phyloP scores from a whole-genome alignment of 2,329 filamentous ascomycete species.

The Diplodia mutila region DNA sequence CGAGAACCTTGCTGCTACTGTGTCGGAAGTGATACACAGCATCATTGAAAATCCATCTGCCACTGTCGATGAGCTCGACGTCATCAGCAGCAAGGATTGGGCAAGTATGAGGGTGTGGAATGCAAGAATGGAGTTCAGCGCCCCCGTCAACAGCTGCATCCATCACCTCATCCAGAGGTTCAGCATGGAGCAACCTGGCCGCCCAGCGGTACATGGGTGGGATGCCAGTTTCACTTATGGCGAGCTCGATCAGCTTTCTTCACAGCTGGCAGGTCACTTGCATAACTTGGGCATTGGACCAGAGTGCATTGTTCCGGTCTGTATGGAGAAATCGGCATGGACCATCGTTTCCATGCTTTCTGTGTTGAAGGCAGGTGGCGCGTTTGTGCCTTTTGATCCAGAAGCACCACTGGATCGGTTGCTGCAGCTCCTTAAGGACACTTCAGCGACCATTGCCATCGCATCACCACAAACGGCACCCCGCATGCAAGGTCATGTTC shows the following conservation, averaged over 20 bases:
- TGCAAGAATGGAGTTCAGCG: slow-evolving; percentile 45
- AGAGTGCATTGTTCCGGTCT: slow-evolving; percentile 31
- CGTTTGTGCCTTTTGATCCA: slow-evolving; percentile 2
- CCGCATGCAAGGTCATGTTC: slow-evolving; percentile 36
- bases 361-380: slow-evolving; percentile 28
- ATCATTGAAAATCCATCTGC: slow-evolving; percentile 38
- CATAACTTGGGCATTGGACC: slow-evolving; percentile 35
- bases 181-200: slow-evolving; percentile 40
- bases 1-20: background rate
- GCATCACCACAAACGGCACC: slow-evolving; percentile 29
- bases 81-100: slow-evolving; percentile 45
- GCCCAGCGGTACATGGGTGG: slow-evolving; percentile 34
- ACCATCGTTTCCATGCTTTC: slow-evolving; percentile 28
- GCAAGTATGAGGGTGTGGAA: slow-evolving; percentile 55
- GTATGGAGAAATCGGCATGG: slow-evolving; percentile 31
- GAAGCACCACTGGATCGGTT: slow-evolving; percentile 7
- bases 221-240: slow-evolving; percentile 20
- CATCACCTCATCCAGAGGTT: slow-evolving; percentile 52
- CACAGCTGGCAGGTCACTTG: slow-evolving; percentile 32
- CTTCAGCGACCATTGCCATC: background rate
- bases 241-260: slow-evolving; percentile 20
- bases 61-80: slow-evolving; percentile 41
- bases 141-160: slow-evolving; percentile 49
- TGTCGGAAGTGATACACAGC: background rate
- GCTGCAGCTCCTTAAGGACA: background rate